A percentile compares a stretch with the other conserved stretches of the same genome.
Conservation (phyloP, 371 early-diverging fungal species). For the Actinomortierella wolfii region DNA sequence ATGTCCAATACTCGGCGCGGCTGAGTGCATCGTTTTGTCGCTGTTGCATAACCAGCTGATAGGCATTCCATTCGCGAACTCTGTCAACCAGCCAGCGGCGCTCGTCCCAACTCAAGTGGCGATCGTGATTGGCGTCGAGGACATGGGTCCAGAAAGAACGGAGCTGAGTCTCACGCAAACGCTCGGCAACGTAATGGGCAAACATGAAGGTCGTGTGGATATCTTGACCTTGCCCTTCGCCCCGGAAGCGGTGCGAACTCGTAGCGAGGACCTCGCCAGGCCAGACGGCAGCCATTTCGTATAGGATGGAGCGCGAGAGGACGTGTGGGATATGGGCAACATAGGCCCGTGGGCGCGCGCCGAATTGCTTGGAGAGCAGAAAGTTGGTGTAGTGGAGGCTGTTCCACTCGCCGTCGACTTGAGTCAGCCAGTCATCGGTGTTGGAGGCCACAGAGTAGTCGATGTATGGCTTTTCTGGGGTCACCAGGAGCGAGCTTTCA, state of each 20-base stretch:
- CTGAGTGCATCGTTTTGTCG: background rate
- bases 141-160: constrained; percentile 32
- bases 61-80: constrained; percentile 19
- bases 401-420: constrained; percentile 42
- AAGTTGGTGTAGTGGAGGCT: constrained; percentile 42
- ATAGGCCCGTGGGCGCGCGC: constrained; percentile 36
- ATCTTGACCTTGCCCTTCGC: constrained; percentile 32
- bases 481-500: constrained; percentile 27
- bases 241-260: constrained; percentile 41
- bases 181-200: constrained; percentile 46
- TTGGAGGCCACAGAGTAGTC: constrained; percentile 3
- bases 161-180: constrained; percentile 41
- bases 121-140: constrained; percentile 33
- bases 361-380: constrained; percentile 43
- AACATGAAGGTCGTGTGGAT: constrained; percentile 44
- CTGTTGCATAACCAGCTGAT: background rate
- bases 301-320: constrained; percentile 34
- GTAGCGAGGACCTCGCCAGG: constrained; percentile 25
- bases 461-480: constrained; percentile 15
- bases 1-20: no score
- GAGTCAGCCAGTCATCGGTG: background rate
- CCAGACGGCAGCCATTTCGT: constrained; percentile 35
- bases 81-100: constrained; percentile 21
- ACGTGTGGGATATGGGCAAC: constrained; percentile 42
- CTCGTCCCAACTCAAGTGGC: constrained; percentile 27